Percentiles rank a stretch among this genome's conserved stretches.
Conservation (phyloP, 495 filamentous ascomycete species). For the Hypomontagnella monticulosa region DNA sequence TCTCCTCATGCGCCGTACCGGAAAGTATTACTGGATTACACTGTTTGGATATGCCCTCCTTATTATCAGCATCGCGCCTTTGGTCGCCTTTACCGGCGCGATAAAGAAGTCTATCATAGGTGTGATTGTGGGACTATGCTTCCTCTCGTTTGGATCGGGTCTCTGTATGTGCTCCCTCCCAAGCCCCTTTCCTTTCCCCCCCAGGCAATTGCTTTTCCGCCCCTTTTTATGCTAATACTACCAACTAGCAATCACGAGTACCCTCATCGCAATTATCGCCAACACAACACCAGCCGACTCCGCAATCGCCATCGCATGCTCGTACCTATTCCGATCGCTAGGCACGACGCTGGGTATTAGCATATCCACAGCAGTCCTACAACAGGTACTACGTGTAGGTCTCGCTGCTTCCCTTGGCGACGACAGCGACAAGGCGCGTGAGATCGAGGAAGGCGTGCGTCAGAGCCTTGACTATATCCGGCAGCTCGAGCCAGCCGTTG, state of each 20-base stretch:
- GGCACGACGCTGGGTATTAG: constrained; percentile 81
- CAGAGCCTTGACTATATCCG: constrained; percentile 78
- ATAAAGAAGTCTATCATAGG: constrained; percentile 47
- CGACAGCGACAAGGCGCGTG: constrained; percentile 66
- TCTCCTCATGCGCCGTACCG: constrained; percentile 76
- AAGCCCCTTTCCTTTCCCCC: neutral
- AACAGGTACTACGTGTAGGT: constrained; percentile 70
- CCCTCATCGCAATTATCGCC: constrained; percentile 70
- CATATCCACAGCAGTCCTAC: constrained; percentile 74
- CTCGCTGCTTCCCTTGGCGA: constrained; percentile 61
- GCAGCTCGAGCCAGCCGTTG: constrained; percentile 68
- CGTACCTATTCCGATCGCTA: constrained; percentile 85
- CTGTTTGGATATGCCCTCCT: constrained; percentile 63
- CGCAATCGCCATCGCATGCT: constrained; percentile 83
- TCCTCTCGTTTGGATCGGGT: constrained; percentile 42
- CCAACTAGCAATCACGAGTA: constrained; percentile 70
- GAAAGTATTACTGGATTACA: constrained; percentile 82
- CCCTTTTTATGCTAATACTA: constrained; percentile 15
- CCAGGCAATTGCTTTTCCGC: neutral
- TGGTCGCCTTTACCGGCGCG: constrained; percentile 70
- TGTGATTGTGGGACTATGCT: constrained; percentile 64
- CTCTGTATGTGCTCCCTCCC: constrained; percentile 35
- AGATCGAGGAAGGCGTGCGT: constrained; percentile 76
- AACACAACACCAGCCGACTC: constrained; percentile 75
- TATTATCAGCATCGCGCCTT: constrained; percentile 60